Base-by-base conservation (phyloP, 768 basidiomycete genomes). In the Rhodotorula graminis region DNA sequence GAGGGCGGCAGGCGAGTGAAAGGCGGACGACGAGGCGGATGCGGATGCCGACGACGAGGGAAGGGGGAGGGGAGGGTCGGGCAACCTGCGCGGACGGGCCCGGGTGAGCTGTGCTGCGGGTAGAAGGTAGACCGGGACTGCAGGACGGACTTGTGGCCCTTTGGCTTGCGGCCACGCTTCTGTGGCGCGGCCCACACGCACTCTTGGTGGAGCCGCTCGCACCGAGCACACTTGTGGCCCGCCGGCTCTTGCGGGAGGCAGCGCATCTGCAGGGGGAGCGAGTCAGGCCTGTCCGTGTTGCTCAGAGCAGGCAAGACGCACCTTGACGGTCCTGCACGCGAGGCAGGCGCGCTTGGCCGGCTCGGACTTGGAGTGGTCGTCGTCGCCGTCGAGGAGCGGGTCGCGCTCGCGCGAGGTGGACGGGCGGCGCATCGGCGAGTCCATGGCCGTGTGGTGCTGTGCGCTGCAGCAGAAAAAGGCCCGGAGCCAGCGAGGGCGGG, bases 81-180 rank as follows among this genome's bases (percentile, higher is more conserved):
- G 8, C 15, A 12, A 14, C 15, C 14, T 15, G 46, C 46, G 46
- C 46, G 8, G 6, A 21, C 46, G 46, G 19, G 46, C 19, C n/a
- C 4, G 46, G 19, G 46, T 50, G 14, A 8, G 44, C 44, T n/a
- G n/a, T n/a, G n/a, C n/a, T n/a, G n/a, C n/a, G n/a, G n/a, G n/a
- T n/a, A n/a, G n/a, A n/a, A n/a, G n/a, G n/a, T n/a, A n/a, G n/a
- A n/a, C n/a, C n/a, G n/a, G n/a, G n/a, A n/a, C n/a, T n/a, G n/a
- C 37, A 37, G 49, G 25, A 21, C 49, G 49, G 25, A 52, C 50
- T 23, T 23, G 25, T 29, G 27, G n/a, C 53, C 56, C 46, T 58
- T 66, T 8, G 57, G 52, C n/a, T 66, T 66, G 33, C 65, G 47
- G 0, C 65, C 65, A 27, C 65, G 57, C 49, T 66, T 66, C 47